Conservation (phyloP, 805 yeast genomes). For the Sporopachydermia quercuum region DNA sequence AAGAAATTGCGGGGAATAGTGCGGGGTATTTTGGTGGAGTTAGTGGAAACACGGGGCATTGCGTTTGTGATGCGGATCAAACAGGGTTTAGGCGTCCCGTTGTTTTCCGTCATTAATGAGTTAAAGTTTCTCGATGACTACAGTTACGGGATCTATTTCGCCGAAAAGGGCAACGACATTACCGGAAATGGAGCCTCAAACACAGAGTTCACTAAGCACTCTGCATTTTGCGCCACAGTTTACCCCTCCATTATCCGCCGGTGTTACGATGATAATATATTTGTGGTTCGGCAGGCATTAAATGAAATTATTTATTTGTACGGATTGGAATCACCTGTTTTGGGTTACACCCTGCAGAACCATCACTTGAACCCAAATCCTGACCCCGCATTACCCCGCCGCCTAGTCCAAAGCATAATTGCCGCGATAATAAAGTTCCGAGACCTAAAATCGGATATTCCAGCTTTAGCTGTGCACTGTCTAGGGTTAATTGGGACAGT, state of each 20-base stretch:
- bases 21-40: conserved; percentile 29
- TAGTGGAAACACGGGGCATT: conserved; percentile 12
- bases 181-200: not conserved
- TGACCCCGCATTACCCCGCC: conserved; percentile 4
- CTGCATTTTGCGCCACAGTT: too few species aligned
- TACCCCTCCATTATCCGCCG: conserved; percentile 31
- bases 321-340: conserved; percentile 9
- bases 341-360: not conserved
- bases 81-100: conserved; percentile 15
- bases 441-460: conserved; percentile 21
- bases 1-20: conserved; percentile 35
- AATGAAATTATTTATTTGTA: conserved; percentile 45
- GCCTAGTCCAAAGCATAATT: conserved; percentile 14
- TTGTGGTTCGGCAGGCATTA: conserved; percentile 60
- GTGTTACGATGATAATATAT: conserved; percentile 45
- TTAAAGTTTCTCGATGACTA: conserved; percentile 5
- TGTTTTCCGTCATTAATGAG: conserved; percentile 5
- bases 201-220: too few species aligned
- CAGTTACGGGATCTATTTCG: conserved; percentile 1
- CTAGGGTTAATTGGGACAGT: conserved; percentile 66
- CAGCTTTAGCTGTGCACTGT: conserved; percentile 49
- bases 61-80: conserved; percentile 11
- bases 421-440: conserved; percentile 14
- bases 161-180: not conserved
- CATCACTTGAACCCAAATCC: conserved; percentile 1